These are phyloP conservation scores for Fraxinus anomala DNA, from an alignment of 257 asterid genomes.

Conservation along the genomic window DNA sequence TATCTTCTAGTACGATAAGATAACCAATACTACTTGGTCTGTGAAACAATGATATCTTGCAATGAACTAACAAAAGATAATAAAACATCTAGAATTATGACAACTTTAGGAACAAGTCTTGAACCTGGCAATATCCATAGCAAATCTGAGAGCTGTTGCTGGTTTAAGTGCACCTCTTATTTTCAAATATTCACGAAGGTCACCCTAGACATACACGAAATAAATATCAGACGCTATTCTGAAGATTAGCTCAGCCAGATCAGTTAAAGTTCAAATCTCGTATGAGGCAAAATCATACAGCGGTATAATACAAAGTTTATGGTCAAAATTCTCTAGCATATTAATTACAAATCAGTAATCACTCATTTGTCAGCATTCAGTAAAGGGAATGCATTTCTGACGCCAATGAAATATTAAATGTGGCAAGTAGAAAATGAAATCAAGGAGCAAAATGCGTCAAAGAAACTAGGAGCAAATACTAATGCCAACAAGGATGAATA, in stretches of 20 bases:
- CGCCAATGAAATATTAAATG: neutral
- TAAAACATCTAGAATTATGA: neutral
- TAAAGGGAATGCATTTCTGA: neutral
- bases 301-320: neutral
- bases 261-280: neutral
- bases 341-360: neutral
- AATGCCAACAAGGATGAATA: neutral
- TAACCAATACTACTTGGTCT: neutral
- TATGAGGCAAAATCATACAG: neutral
- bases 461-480: neutral
- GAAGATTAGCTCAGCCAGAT: neutral
- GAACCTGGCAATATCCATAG: constrained; percentile 96
- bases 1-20: neutral
- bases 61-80: neutral
- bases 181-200: constrained; percentile 69
- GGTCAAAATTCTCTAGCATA: neutral
- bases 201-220: constrained; percentile 57
- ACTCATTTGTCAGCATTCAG: neutral
- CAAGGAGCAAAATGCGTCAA: neutral
- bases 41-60: neutral
- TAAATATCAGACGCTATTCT: constrained; percentile 8
- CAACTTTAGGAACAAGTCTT: neutral
- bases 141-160: constrained; percentile 81
- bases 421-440: neutral
- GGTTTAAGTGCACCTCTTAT: constrained; percentile 78